Evolutionary conservation across 768 basidiomycete species (phyloP).

Genomic region (Boletus barrowsii): DNA sequence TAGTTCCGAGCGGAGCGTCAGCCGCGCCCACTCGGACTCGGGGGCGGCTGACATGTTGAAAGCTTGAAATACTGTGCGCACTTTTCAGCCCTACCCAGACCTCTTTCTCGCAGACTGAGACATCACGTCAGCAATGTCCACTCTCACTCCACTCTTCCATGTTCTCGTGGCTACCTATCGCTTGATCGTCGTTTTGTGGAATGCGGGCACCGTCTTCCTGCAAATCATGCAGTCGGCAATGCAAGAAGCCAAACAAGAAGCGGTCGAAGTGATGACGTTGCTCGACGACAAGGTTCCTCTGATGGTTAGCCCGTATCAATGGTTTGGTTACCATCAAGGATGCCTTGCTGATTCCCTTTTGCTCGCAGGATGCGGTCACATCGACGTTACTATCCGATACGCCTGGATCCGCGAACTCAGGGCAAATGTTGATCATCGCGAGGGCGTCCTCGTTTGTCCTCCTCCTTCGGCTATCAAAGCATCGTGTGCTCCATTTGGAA

Average conservation of each 20-base stretch:
- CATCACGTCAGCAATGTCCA: conserved; percentile 4
- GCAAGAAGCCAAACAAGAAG: conserved; percentile 17
- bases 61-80: not conserved
- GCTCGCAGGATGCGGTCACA: conserved; percentile 5
- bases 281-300: conserved; percentile 5
- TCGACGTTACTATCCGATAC: not conserved
- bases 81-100: not conserved
- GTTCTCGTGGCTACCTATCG: conserved; percentile 5
- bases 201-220: conserved; percentile 10
- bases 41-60: conserved; percentile 3
- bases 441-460: conserved; percentile 19
- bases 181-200: conserved; percentile 3
- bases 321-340: not conserved
- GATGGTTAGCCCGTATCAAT: conserved; percentile 8
- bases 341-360: not conserved
- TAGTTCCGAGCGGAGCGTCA: too few relatives aligned
- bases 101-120: not conserved
- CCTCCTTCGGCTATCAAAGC: conserved; percentile 16
- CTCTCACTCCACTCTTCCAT: conserved; percentile 1
- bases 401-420: not conserved
- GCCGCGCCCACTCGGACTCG: not conserved
- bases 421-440: conserved; percentile 22
- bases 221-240: conserved; percentile 9
- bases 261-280: conserved; percentile 11
- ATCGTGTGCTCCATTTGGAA: conserved; percentile 21